Evolutionary conservation across 2,329 filamentous ascomycete species (phyloP).

Genomic region (Penicillium italicum): DNA sequence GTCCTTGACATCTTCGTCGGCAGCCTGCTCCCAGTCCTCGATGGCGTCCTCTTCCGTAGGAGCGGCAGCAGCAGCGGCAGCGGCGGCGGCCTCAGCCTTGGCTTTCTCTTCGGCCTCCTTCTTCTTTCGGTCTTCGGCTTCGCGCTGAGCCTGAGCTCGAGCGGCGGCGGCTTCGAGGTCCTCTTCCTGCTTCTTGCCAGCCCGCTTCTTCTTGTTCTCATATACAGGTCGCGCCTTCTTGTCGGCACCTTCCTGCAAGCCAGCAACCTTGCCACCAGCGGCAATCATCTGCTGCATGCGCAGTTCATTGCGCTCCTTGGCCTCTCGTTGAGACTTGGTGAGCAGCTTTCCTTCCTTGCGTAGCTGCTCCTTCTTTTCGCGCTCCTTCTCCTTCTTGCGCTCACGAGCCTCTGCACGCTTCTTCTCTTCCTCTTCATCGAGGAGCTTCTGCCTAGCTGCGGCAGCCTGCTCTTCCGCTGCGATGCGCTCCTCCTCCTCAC

Average conservation of each 20-base stretch:
- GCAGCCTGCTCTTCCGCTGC: conserved; percentile 40
- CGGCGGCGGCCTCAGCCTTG: conserved; percentile 71
- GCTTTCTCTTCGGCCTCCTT: conserved; percentile 73
- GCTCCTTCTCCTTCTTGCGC: conserved; percentile 49
- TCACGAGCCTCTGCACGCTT: conserved; percentile 47
- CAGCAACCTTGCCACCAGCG: conserved; percentile 46
- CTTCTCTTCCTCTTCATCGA: conserved; percentile 46
- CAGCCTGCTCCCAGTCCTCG: conserved; percentile 84
- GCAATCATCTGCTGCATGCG: conserved; percentile 50
- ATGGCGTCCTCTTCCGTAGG: conserved; percentile 54
- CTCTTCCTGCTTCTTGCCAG: conserved; percentile 59
- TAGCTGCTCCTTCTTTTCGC: conserved; percentile 50
- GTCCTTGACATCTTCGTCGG: conserved; percentile 78
- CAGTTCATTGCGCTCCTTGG: conserved; percentile 46
- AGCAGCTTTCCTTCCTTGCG: conserved; percentile 49
- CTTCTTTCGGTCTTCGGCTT: conserved; percentile 54
- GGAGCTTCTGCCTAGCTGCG: conserved; percentile 37
- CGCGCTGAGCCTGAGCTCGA: conserved; percentile 44
- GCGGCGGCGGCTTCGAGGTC: conserved; percentile 51
- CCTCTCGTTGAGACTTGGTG: conserved; percentile 49
- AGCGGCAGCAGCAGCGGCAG: conserved; percentile 42
- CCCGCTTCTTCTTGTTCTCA: conserved; percentile 74
- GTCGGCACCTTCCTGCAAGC: conserved; percentile 48
- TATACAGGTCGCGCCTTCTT: conserved; percentile 71
- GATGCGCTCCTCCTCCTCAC: conserved; percentile 45